Evolutionary conservation across 176 grass and related monocot genomes (phyloP).

Genomic region (Juncus inflexus): DNA sequence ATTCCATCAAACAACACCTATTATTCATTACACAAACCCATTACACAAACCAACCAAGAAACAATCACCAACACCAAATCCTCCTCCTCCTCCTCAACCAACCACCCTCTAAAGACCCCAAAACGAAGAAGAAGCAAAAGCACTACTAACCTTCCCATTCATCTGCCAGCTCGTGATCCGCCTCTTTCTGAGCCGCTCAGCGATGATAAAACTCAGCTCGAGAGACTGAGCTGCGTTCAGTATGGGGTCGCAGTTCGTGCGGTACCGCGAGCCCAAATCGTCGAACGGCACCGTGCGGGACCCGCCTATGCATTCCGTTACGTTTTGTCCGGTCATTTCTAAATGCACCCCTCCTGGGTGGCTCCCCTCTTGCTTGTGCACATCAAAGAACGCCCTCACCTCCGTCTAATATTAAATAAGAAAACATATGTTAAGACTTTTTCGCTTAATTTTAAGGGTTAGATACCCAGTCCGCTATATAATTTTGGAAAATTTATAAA

Average conservation of each 20-base stretch:
- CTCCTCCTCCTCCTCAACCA: too few relatives aligned
- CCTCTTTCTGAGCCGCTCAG: slow-evolving; percentile 59
- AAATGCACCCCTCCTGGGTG: slow-evolving; percentile 70
- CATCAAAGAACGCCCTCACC: slow-evolving; percentile 80
- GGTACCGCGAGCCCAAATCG: slow-evolving; percentile 61
- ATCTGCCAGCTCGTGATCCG: slow-evolving; percentile 49
- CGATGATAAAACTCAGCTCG: slow-evolving; percentile 71
- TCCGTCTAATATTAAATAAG: slow-evolving; percentile 42
- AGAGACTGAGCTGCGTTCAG: slow-evolving; percentile 84
- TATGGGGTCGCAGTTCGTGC: slow-evolving; percentile 72
- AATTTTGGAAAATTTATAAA: too few relatives aligned
- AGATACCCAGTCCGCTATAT: too few relatives aligned
- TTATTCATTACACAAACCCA: too few relatives aligned
- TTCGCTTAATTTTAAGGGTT: neutral
- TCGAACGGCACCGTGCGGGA: slow-evolving; percentile 56
- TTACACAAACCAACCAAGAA: too few relatives aligned
- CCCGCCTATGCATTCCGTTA: slow-evolving; percentile 80
- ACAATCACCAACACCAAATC: too few relatives aligned
- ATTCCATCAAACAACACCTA: too few relatives aligned
- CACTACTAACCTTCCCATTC: slow-evolving; percentile 20
- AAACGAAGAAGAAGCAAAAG: slow-evolving; percentile 25
- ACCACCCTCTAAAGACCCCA: slow-evolving; percentile 32
- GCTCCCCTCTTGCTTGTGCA: slow-evolving; percentile 75
- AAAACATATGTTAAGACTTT: neutral
- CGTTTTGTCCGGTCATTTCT: slow-evolving; percentile 85